Conservation (phyloP, 2,329 filamentous ascomycete genomes). For the Sporothrix brunneoviolacea region DNA sequence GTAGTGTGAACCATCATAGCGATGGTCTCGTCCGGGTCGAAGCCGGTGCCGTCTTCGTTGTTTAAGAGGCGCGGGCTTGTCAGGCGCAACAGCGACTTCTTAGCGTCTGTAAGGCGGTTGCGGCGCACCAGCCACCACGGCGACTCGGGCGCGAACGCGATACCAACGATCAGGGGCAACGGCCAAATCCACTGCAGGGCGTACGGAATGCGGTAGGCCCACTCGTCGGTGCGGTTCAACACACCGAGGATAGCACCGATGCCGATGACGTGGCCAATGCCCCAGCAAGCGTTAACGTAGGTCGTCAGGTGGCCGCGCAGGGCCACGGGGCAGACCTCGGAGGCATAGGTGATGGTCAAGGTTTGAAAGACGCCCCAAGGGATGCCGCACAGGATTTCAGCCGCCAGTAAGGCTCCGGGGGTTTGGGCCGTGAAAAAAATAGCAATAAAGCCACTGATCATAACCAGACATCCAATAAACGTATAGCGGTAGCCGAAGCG, state of each 20-base stretch:
- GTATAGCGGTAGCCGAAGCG: slow-evolving; percentile 62
- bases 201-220: slow-evolving; percentile 61
- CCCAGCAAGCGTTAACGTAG: slow-evolving; percentile 74
- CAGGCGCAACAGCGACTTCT: slow-evolving; percentile 57
- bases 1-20: slow-evolving; percentile 92
- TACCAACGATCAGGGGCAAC: slow-evolving; percentile 56
- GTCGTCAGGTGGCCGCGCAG: slow-evolving; percentile 66
- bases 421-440: slow-evolving; percentile 60
- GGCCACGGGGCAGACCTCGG: slow-evolving; percentile 66
- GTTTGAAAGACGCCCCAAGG: slow-evolving; percentile 36
- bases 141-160: slow-evolving; percentile 62
- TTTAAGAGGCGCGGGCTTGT: slow-evolving; percentile 39
- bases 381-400: slow-evolving; percentile 56
- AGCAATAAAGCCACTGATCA: slow-evolving; percentile 51
- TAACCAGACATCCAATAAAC: slow-evolving; percentile 50
- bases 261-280: slow-evolving; percentile 65
- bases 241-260: slow-evolving; percentile 67
- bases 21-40: slow-evolving; percentile 76
- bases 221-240: slow-evolving; percentile 54
- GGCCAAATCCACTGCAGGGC: slow-evolving; percentile 73
- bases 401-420: slow-evolving; percentile 50
- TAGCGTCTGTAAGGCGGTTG: slow-evolving; percentile 58
- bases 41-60: slow-evolving; percentile 59
- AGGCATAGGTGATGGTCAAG: slow-evolving; percentile 56
- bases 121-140: slow-evolving; percentile 72